A percentile compares a stretch with the other conserved stretches of the same genome.
Conservation (phyloP, 148 eudicot genomes). For the Rhododendron williamsianum region DNA sequence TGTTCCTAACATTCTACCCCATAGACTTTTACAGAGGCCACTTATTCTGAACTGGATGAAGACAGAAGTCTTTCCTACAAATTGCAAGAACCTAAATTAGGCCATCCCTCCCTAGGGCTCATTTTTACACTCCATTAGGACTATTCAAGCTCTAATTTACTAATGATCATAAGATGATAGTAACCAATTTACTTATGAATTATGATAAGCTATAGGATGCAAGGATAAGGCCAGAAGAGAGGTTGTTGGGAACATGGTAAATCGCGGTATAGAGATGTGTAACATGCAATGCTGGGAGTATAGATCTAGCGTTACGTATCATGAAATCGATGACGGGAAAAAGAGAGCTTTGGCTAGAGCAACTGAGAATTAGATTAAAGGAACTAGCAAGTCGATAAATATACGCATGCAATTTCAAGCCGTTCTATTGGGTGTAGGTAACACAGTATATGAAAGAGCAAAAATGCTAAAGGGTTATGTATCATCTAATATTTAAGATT, state of each 20-base stretch:
- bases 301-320: neutral
- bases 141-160: neutral
- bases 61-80: neutral
- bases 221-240: neutral
- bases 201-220: neutral
- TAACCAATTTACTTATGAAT: neutral
- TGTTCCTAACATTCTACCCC: no score
- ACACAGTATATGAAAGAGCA: no score
- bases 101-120: neutral
- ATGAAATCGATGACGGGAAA: neutral
- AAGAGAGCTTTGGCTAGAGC: neutral
- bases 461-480: neutral
- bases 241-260: neutral
- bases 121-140: neutral
- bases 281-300: neutral
- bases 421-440: neutral
- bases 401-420: neutral
- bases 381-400: no score
- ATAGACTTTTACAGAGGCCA: neutral
- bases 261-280: neutral
- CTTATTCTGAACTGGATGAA: neutral
- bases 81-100: neutral
- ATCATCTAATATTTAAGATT: neutral
- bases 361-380: neutral
- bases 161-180: neutral